phyloP scores from a whole-genome alignment of 1,139 yeast species.

The Debaryomycetaceae sp. region DNA sequence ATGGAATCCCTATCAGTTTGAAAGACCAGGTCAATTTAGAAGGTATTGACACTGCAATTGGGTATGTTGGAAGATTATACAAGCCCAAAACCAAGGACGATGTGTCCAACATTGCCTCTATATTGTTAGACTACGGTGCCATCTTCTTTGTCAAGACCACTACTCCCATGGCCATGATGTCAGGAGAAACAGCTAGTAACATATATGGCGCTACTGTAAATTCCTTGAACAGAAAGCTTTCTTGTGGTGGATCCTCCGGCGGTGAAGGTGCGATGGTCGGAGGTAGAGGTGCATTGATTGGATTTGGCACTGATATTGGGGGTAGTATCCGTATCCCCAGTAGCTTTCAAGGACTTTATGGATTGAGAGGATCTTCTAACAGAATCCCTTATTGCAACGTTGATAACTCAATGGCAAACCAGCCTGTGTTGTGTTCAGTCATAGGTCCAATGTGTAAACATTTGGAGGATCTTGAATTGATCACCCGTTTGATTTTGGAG shows the following conservation, averaged over 20 bases:
- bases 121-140: slow-evolving; percentile 47
- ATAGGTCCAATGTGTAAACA: slow-evolving; percentile 31
- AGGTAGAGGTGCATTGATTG: slow-evolving; percentile 45
- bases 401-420: slow-evolving; percentile 8
- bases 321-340: slow-evolving; percentile 18
- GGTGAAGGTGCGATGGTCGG: slow-evolving; percentile 62
- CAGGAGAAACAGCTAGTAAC: slow-evolving; percentile 44
- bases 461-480: slow-evolving; percentile 23
- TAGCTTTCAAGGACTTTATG: slow-evolving; percentile 14
- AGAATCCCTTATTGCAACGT: slow-evolving; percentile 11
- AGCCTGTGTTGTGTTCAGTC: slow-evolving; percentile 20
- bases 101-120: slow-evolving; percentile 40
- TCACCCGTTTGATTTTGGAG: slow-evolving; percentile 13
- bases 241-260: slow-evolving; percentile 59
- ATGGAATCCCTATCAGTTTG: slow-evolving; percentile 66
- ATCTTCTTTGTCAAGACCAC: slow-evolving; percentile 55
- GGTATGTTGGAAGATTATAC: slow-evolving; percentile 34
- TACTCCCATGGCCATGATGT: slow-evolving; percentile 57
- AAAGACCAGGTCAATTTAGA: slow-evolving; percentile 50
- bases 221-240: slow-evolving; percentile 39
- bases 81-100: slow-evolving; percentile 23
- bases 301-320: slow-evolving; percentile 26
- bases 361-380: slow-evolving; percentile 12
- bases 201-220: slow-evolving; percentile 48
- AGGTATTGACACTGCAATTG: slow-evolving; percentile 45